These are phyloP conservation scores for Castanea mollissima DNA, from an alignment of 306 rosid genomes.

Conservation along the genomic window DNA sequence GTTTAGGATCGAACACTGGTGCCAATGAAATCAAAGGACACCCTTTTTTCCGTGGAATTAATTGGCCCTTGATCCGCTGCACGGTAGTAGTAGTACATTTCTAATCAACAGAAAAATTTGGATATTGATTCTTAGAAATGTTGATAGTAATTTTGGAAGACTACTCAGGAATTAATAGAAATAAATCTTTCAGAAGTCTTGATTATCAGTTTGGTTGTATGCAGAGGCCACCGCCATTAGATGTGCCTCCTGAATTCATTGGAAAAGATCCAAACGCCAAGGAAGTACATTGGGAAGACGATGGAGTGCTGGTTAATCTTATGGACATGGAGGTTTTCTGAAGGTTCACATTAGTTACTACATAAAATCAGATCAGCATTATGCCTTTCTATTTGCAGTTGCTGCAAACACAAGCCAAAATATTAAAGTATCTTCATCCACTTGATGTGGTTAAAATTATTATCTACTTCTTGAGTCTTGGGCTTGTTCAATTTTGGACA, in stretches of 20 bases:
- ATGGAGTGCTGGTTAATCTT: conserved; percentile 66
- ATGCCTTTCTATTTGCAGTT: conserved; percentile 5
- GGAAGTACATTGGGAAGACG: conserved; percentile 73
- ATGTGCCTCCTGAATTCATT: conserved; percentile 54
- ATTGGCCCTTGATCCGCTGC: conserved; percentile 91
- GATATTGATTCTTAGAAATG: conserved; percentile 11
- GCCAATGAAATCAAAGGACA: conserved; percentile 86
- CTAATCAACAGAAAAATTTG: not conserved
- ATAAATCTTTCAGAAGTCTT: not conserved
- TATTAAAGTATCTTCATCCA: not conserved
- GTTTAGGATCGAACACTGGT: conserved; percentile 74
- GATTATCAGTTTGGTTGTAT: conserved; percentile 14
- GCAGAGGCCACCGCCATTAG: conserved; percentile 85
- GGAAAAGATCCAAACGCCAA: conserved; percentile 54
- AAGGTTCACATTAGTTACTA: conserved; percentile 29
- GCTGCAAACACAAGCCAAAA: not conserved
- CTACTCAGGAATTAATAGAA: not conserved
- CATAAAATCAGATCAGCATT: not conserved
- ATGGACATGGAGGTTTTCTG: conserved; percentile 70
- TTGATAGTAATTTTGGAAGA: not conserved
- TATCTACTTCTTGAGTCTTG: not conserved
- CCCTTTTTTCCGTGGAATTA: conserved; percentile 82
- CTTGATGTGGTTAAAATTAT: not conserved
- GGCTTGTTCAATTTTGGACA: not conserved
- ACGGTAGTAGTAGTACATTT: conserved; percentile 50